Conservation (phyloP, 2,329 filamentous ascomycete genomes). For the Pyrenophora tritici-repentis region DNA sequence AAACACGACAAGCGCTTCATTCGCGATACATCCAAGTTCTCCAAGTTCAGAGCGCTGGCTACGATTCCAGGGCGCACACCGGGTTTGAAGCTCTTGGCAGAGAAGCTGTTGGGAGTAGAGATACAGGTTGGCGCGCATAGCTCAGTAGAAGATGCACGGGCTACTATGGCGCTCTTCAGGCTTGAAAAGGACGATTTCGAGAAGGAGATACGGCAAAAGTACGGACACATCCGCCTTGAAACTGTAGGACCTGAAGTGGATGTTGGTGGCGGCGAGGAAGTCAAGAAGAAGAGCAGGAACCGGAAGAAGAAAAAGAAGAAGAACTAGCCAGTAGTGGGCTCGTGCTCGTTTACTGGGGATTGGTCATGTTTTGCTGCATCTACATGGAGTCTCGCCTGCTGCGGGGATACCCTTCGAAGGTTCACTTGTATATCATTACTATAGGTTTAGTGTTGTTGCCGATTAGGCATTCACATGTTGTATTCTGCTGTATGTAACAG, state of each 20-base stretch:
- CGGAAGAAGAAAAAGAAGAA: constrained; percentile 48
- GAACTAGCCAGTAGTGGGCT: constrained; percentile 10
- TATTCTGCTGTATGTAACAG: background rate
- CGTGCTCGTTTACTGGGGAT: background rate
- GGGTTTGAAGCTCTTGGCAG: constrained; percentile 64
- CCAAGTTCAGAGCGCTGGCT: constrained; percentile 72
- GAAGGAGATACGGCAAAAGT: constrained; percentile 73
- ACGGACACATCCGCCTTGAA: constrained; percentile 36
- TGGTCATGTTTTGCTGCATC: constrained; percentile 14
- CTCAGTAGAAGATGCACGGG: constrained; percentile 77
- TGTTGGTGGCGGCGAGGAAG: constrained; percentile 24
- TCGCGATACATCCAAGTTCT: constrained; percentile 81
- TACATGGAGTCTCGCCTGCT: constrained; percentile 24
- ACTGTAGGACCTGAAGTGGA: constrained; percentile 27
- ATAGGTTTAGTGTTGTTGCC: background rate
- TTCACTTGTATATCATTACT: background rate
- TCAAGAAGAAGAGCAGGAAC: constrained; percentile 42
- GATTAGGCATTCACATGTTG: background rate
- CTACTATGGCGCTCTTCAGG: constrained; percentile 86
- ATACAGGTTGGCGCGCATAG: constrained; percentile 66
- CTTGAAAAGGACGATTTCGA: constrained; percentile 86
- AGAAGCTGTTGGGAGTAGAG: constrained; percentile 61
- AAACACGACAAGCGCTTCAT: constrained; percentile 77
- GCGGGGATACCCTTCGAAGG: constrained; percentile 24
- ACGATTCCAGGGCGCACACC: constrained; percentile 67